Base-by-base conservation (phyloP, 768 basidiomycete species). In the Tricholoma flavovirens region DNA sequence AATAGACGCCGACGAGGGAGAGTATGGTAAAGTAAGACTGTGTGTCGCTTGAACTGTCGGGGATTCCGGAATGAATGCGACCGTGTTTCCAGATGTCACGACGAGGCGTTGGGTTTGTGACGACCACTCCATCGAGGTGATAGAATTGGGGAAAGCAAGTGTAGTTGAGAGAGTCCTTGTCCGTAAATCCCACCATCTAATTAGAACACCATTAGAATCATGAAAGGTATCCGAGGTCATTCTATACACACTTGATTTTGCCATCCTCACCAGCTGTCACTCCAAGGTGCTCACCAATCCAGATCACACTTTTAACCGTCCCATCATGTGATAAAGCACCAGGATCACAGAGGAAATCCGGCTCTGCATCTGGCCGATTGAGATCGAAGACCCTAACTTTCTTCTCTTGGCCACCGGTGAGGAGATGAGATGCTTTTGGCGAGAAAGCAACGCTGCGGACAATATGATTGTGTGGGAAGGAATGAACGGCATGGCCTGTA, bases 401-500 rank as follows among this genome's bases (percentile, higher is more conserved):
- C 80, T 98, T 98, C 71, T 98, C 97, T 74, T 98, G 90, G 1
- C 96, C 96, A 51, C 95, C 96, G 19, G 90, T 92, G 56, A 96
- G 78, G 56, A 95, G 79, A 69, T 84, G 87, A 4, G 80, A 76
- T 19, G 81, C 71, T 49, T 74, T 73, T 5, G 90, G 86, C 26
- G 92, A 91, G 62, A 97, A 73, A 19, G 94, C 94, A 53, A 98
- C 92, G 48, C 87, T 93, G 62, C 95, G 90, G 64, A 99, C 97
- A 67, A 99, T 99, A 74, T 98, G 97, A 66, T 94, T 90, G 71
- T 99, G 97, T 11, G 93, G 88, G 68, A 98, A 96, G n/a, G 96
- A 97, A 64, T 97, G 91, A 36, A 98, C 77, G 29, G 79, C 71
- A n/a, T 83, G 77, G 56, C 97, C 97, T 21, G 87, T 84, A 69